Evolutionary conservation across 2,329 filamentous ascomycete genomes (phyloP).

Genomic region (Fusarium sp.): DNA sequence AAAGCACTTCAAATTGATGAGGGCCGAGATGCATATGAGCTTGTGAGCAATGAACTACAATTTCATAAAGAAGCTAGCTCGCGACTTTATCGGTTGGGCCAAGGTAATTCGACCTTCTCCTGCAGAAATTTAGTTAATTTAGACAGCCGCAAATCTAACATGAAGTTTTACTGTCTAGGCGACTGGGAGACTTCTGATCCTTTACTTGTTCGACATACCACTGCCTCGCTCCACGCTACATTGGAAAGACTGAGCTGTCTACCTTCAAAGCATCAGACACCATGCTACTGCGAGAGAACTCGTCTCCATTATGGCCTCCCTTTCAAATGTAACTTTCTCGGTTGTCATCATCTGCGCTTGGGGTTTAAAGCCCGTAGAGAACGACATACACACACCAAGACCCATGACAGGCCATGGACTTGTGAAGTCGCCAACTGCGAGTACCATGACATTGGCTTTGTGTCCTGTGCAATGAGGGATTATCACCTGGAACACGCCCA

Average conservation of each 20-base stretch:
- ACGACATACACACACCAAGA: neutral
- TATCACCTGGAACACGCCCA: neutral
- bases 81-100: neutral
- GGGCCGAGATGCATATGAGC: neutral
- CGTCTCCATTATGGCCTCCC: neutral
- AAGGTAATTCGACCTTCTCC: neutral
- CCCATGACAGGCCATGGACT: neutral
- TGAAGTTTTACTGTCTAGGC: neutral
- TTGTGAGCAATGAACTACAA: neutral
- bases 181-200: neutral
- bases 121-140: neutral
- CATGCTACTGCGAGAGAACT: neutral
- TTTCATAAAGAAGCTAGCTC: neutral
- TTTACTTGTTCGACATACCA: neutral
- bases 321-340: neutral
- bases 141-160: too few species aligned
- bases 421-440: neutral
- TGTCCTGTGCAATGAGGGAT: neutral
- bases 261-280: neutral
- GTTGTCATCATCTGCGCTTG: neutral
- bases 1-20: neutral
- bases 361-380: neutral
- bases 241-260: neutral
- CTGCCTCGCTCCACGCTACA: neutral
- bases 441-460: neutral